These are phyloP conservation scores for Cylindrotheca fusiformis DNA, from an alignment of 108 stramenopile genomes.

Conservation along the genomic window DNA sequence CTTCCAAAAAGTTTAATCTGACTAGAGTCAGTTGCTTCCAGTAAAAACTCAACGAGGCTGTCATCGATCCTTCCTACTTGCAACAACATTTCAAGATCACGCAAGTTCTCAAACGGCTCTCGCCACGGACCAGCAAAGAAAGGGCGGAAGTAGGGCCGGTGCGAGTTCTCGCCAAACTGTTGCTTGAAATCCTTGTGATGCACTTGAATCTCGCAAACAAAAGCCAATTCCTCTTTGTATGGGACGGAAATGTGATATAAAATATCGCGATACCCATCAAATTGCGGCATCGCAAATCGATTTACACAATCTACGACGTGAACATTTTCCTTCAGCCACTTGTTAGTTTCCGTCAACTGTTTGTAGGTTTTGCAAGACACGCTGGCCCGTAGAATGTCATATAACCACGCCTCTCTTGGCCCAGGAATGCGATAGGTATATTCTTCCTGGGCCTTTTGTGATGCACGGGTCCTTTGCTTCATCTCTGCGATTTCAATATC, in stretches of 20 bases:
- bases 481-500: conserved; percentile 19
- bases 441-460: conserved; percentile 33
- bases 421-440: conserved; percentile 29
- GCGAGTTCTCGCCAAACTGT: conserved; percentile 26
- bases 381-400: conserved; percentile 29
- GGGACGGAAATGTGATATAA: conserved; percentile 34
- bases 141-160: conserved; percentile 22
- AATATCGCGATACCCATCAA: conserved; percentile 38
- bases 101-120: conserved; percentile 14
- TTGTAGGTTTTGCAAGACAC: conserved; percentile 28
- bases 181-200: conserved; percentile 33
- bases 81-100: conserved; percentile 31
- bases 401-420: conserved; percentile 32
- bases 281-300: conserved; percentile 26
- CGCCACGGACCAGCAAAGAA: conserved; percentile 23
- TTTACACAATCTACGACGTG: conserved; percentile 38
- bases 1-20: conserved; percentile 33
- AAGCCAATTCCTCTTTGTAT: conserved; percentile 31
- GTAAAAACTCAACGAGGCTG: conserved; percentile 25
- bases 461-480: conserved; percentile 16
- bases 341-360: conserved; percentile 34
- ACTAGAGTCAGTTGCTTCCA: conserved; percentile 23
- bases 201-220: conserved; percentile 31
- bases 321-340: conserved; percentile 29
- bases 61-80: conserved; percentile 26